These are phyloP conservation scores for Hippophae rhamnoides DNA, from an alignment of 306 rosid genomes.

Conservation along the genomic window DNA sequence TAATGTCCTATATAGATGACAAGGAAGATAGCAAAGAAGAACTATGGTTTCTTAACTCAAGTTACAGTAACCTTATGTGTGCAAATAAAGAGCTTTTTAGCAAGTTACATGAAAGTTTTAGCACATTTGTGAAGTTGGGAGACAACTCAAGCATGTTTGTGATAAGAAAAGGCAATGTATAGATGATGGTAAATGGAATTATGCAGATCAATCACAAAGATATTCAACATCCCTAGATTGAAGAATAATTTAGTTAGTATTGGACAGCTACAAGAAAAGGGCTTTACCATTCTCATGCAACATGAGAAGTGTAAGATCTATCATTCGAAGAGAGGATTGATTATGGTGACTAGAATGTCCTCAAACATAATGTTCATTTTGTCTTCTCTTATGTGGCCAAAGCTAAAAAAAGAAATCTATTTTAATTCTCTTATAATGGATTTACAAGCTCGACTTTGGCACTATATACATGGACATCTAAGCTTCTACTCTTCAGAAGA, in stretches of 20 bases:
- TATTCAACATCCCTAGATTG: not conserved
- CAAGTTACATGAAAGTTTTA: too few species aligned
- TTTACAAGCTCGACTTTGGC: not conserved
- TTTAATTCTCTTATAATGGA: not conserved
- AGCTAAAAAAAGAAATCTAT: not conserved
- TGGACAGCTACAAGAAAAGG: not conserved
- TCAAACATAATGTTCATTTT: too few species aligned
- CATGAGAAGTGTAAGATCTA: not conserved
- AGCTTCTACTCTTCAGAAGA: not conserved
- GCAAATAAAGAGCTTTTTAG: not conserved
- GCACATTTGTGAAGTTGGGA: not conserved
- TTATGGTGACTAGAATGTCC: too few species aligned
- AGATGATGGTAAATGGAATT: too few species aligned
- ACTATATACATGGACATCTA: not conserved
- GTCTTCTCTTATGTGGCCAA: not conserved
- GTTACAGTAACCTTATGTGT: not conserved
- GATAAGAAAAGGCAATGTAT: not conserved
- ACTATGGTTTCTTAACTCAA: not conserved
- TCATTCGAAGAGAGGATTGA: too few species aligned
- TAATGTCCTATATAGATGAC: not conserved
- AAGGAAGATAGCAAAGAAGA: not conserved
- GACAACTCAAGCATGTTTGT: not conserved
- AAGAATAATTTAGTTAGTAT: not conserved
- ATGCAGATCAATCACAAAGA: not conserved
- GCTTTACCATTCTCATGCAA: not conserved